Evolutionary conservation across 257 asterid species (phyloP).

Genomic region (Schizonepeta tenuifolia): DNA sequence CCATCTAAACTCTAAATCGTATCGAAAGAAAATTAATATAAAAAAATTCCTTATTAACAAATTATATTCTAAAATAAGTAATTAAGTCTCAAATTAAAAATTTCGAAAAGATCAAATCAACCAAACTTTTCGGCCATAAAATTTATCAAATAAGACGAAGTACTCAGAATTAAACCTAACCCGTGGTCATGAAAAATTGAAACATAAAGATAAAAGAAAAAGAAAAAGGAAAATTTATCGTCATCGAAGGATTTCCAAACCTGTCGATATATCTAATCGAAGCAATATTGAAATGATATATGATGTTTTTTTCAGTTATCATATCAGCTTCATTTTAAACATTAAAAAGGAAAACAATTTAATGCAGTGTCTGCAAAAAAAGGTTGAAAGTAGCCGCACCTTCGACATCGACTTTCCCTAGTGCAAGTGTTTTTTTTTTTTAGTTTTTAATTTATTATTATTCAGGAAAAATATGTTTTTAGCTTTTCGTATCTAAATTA

Average conservation of each 20-base stretch:
- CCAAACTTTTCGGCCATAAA: background rate
- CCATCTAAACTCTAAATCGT: too few relatives aligned
- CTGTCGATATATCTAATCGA: background rate
- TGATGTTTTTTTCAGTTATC: background rate
- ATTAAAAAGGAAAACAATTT: background rate
- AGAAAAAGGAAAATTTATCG: background rate
- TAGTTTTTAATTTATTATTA: background rate
- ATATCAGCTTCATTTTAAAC: background rate
- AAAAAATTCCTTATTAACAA: too few relatives aligned
- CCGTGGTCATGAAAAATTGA: background rate
- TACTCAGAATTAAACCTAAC: background rate
- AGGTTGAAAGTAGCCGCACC: background rate
- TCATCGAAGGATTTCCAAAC: conserved; percentile 4
- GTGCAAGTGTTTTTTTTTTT: background rate
- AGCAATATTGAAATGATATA: background rate
- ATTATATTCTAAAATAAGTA: too few relatives aligned
- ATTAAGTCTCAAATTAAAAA: too few relatives aligned
- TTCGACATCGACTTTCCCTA: background rate
- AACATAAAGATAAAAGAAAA: background rate
- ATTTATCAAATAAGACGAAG: conserved; percentile 4
- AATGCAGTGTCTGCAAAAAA: background rate
- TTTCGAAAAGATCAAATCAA: background rate
- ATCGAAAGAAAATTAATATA: too few relatives aligned
- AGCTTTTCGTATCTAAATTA: too few relatives aligned
- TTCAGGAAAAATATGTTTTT: too few relatives aligned